These are phyloP conservation scores for Tylopilus sp. DNA, from an alignment of 1,284 basidiomycete species.

Conservation along the genomic window DNA sequence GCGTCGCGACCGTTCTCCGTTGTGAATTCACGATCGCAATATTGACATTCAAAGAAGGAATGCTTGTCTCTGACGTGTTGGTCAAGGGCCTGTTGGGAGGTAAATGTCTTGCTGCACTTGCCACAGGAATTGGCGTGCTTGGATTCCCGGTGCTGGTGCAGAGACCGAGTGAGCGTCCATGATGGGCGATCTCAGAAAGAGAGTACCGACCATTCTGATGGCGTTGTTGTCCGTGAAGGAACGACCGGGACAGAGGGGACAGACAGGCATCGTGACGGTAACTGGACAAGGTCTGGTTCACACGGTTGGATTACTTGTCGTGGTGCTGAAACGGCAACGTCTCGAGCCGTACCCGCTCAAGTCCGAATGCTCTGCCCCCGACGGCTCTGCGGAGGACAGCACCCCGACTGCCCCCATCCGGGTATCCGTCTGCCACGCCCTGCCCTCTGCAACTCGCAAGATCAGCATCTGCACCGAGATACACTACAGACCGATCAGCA, in stretches of 20 bases:
- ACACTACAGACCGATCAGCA: not conserved
- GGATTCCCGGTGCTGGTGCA: conserved; percentile 18
- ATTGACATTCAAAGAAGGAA: conserved; percentile 6
- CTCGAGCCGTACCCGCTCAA: too few species aligned
- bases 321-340: too few species aligned
- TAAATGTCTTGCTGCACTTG: conserved; percentile 11
- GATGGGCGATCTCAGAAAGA: not conserved
- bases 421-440: not conserved
- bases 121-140: conserved; percentile 16
- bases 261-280: conserved; percentile 18
- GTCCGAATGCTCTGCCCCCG: too few species aligned
- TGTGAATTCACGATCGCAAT: conserved; percentile 20
- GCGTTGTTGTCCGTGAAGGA: conserved; percentile 10
- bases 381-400: too few species aligned
- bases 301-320: conserved; percentile 15
- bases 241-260: conserved; percentile 18
- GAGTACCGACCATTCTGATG: conserved; percentile 19
- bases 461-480: conserved; percentile 2
- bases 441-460: not conserved
- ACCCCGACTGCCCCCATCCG: not conserved
- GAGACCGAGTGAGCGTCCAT: conserved; percentile 1
- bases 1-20: conserved; percentile 9
- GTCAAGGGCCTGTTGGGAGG: conserved; percentile 8
- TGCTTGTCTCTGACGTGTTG: conserved; percentile 20
- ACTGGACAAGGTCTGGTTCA: not conserved